Base-by-base conservation (phyloP, 1,284 basidiomycete species). In the Irpex sp. region DNA sequence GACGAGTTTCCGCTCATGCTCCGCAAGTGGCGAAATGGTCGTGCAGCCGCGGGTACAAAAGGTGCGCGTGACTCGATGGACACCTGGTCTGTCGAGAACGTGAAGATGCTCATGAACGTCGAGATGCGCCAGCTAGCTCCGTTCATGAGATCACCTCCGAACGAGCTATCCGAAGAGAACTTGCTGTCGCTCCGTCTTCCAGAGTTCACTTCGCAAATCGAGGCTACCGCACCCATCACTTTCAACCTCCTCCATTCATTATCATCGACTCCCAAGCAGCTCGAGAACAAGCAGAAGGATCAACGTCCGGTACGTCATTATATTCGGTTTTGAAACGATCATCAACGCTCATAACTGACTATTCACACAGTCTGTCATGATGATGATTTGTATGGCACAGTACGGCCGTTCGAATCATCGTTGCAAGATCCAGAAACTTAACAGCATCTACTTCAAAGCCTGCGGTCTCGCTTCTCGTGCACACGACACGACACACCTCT, bases 391-490 rank as follows among this genome's bases (percentile, higher is more conserved):
- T 26, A 26, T 26, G 21, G 21, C 67, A 1, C 64, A 65, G 15
- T 77, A 72, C 63, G 64, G 68, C 0, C 71, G 72, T 3, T 74
- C 71, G 0, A 70, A 77, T 47, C 64, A 72, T 31, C 65, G 63
- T 5, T 69, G 68, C 36, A 67, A 63, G 1, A 37, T 76, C 7
- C 68, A 69, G 31, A 76, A 78, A 63, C 47, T 76, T 1, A 65
- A 73, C 9, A 68, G 75, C 0, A 67, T 72, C 2, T 75, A 71
- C 51, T 63, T 75, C 61, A 72, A 72, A 54, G 65, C 70, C 5
- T 63, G 68, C 26, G 70, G 71, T 2, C 49, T 71, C 0, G 60
- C 70, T 0, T 66, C 72, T 1, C 69, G 70, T 21, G 68, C 65
- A 3, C 69, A 72, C 46, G 71, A 75, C 59, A 68, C 70, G 0